Evolutionary conservation across 1,284 basidiomycete species (phyloP).

Genomic region (Earliella scabrosa): DNA sequence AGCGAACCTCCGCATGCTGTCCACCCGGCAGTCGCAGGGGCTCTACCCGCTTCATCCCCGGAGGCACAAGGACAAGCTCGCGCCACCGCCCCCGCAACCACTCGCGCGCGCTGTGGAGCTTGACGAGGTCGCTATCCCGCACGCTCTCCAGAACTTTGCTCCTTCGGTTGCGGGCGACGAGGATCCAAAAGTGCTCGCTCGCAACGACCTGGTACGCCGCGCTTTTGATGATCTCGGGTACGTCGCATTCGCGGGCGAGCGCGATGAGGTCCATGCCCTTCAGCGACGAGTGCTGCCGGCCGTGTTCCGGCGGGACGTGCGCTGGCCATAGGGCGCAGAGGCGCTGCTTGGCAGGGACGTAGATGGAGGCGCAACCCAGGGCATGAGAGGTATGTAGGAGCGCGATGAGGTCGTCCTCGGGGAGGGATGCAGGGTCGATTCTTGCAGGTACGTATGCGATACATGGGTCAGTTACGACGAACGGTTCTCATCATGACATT

Average conservation of each 20-base stretch:
- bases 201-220: conserved; percentile 42
- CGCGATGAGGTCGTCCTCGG: background rate
- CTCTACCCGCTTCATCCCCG: background rate
- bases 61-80: conserved; percentile 15
- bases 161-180: background rate
- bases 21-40: background rate
- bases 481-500: too few relatives aligned
- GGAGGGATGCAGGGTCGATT: background rate
- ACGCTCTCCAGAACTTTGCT: background rate
- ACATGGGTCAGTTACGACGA: background rate
- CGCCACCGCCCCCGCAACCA: conserved; percentile 28
- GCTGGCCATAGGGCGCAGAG: conserved; percentile 34
- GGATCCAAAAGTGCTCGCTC: conserved; percentile 24
- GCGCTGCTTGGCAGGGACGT: conserved; percentile 26
- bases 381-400: conserved; percentile 33
- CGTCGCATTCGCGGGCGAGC: conserved; percentile 32
- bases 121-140: conserved; percentile 16
- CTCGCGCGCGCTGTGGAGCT: conserved; percentile 26
- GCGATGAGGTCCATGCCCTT: background rate
- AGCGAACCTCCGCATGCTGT: background rate
- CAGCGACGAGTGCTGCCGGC: conserved; percentile 28
- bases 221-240: conserved; percentile 38
- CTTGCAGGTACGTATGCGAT: background rate
- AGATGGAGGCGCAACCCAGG: conserved; percentile 26
- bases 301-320: conserved; percentile 12